Percentiles rank a stretch among this genome's conserved stretches.
Evolutionary conservation across 2,329 filamentous ascomycete species (phyloP).

Genomic region (Aspergillus sp.): DNA sequence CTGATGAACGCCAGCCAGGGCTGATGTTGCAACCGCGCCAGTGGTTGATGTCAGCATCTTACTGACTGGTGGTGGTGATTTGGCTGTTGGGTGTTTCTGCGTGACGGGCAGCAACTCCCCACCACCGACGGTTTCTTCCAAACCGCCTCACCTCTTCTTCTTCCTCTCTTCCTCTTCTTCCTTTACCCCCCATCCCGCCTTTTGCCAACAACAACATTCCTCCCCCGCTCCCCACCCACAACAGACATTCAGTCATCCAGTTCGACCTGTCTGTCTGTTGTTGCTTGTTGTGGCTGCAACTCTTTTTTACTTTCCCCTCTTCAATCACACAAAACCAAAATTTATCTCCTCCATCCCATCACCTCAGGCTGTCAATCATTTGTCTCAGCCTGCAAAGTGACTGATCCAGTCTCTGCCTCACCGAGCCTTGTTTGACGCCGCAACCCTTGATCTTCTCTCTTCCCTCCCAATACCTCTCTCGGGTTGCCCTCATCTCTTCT

Average conservation of each 20-base stretch:
- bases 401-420: too few species aligned
- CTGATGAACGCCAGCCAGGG: too few species aligned
- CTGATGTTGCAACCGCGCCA: too few species aligned
- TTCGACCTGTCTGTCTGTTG: too few species aligned
- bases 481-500: too few species aligned
- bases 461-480: conserved; percentile 3
- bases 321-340: conserved; percentile 8
- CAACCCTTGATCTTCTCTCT: conserved; percentile 9
- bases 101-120: background rate
- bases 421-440: conserved; percentile 14
- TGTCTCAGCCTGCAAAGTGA: conserved; percentile 14
- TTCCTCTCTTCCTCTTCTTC: conserved; percentile 2
- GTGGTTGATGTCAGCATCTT: too few species aligned
- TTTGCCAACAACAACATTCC: background rate
- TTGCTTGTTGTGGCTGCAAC: too few species aligned
- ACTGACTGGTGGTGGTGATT: background rate
- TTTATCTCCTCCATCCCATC: conserved; percentile 8
- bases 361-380: conserved; percentile 20
- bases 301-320: conserved; percentile 4
- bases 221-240: conserved; percentile 1
- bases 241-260: too few species aligned
- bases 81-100: background rate
- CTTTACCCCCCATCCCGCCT: conserved; percentile 4
- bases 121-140: background rate
- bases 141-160: conserved; percentile 3